Evolutionary conservation across 768 basidiomycete species (phyloP).

Genomic region (Leccinum uliginosum): DNA sequence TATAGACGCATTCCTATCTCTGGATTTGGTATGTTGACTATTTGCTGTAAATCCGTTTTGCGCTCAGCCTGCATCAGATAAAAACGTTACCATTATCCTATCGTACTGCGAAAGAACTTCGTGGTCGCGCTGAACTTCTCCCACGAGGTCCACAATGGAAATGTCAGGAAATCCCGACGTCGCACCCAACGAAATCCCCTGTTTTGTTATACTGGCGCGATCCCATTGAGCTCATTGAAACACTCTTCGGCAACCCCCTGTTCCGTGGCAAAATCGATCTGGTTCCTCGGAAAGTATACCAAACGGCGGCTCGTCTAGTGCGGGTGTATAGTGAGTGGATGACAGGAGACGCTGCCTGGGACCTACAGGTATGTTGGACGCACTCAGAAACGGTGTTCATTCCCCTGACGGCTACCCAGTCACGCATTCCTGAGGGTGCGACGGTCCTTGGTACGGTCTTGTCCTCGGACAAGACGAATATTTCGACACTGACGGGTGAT

Average conservation of each 20-base stretch:
- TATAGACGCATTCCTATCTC: no score
- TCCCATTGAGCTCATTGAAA: background rate
- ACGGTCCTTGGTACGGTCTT: background rate
- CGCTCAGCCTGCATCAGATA: background rate
- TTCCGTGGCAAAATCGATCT: background rate
- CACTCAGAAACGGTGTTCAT: no score
- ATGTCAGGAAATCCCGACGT: background rate
- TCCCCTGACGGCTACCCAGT: background rate
- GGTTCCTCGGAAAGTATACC: background rate
- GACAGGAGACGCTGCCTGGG: background rate
- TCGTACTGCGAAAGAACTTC: background rate
- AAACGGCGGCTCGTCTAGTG: background rate
- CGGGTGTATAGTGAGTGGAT: background rate
- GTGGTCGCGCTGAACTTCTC: background rate
- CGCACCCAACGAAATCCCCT: background rate
- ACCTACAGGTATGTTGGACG: background rate
- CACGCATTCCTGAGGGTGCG: background rate
- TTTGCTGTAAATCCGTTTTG: background rate
- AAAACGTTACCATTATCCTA: background rate
- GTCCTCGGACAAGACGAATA: background rate
- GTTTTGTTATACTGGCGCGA: background rate
- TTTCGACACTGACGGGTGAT: background rate
- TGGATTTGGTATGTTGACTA: no score
- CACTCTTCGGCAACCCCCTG: background rate
- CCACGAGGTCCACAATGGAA: background rate